Evolutionary conservation across 441 rosid genomes (phyloP), one percentile per base, ranked within the genome.

Genomic region (Metrosideros polymorpha): DNA sequence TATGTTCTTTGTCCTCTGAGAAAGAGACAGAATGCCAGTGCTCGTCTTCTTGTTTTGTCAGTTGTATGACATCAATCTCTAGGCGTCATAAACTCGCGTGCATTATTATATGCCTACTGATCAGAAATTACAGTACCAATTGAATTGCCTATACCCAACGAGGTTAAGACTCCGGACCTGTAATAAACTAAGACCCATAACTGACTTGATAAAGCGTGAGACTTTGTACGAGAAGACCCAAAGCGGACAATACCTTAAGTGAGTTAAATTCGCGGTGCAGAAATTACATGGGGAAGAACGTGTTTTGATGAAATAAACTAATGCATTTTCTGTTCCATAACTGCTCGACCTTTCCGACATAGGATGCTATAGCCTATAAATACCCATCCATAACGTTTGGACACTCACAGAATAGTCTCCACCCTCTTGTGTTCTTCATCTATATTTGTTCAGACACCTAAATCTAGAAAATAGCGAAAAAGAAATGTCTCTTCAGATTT

Each of bases 391-490:
- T 30, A 63, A 30, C 42, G 24, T 61, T 61, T 2, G 75, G 25
- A 4, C 42, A 30, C 75, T 17, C 42, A 8, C 24, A 8, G 24
- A 63, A 63, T 17, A 30, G 6, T 30, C 42, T 30, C 75, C 4
- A 17, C 75, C 75, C 42, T 17, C 12, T 30, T 1, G 42, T 4
- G 12, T 17, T 61, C 43, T 32, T 30, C 42, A 30, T 9, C 76
- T 63, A 9, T 32, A 18, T 18, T 32, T 32, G 76, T 18, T 32
- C 4, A 63, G 43, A 4, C 39, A 1, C 43, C 43, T 30, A 63
- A 32, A 1, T 30, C 5, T 4, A 32, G 43, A 32, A 18, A 19
- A 8, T 7, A 32, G 43, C 0, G 0, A 32, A 32, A 63, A 9
- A 9, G 13, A 63, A 63, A 63, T 32, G 76, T 63, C 76, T 63